Percentiles rank a stretch among this genome's conserved stretches.
Evolutionary conservation across 2,329 filamentous ascomycete species (phyloP).

Genomic region (Phyllosticta citribraziliensis): DNA sequence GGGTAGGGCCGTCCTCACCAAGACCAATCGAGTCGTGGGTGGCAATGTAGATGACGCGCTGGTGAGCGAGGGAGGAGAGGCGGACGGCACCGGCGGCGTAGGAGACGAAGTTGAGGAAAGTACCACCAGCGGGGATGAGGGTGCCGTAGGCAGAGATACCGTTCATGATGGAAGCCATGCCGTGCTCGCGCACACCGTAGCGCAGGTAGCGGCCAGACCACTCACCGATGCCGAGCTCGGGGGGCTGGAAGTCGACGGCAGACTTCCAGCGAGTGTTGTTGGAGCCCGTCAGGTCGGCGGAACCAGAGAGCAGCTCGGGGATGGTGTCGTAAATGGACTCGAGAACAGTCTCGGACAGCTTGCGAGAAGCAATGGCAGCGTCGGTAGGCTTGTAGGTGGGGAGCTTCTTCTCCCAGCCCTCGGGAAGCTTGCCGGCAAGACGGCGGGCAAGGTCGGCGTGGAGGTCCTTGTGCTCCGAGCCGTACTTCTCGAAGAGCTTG

Average conservation of each 20-base stretch:
- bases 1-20: conserved; percentile 53
- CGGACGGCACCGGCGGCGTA: conserved; percentile 50
- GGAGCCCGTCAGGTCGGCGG: conserved; percentile 93
- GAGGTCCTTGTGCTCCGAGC: conserved; percentile 64
- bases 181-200: conserved; percentile 88
- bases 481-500: conserved; percentile 81
- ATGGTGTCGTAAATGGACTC: conserved; percentile 73
- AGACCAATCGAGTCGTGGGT: conserved; percentile 53
- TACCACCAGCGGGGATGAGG: conserved; percentile 48
- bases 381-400: conserved; percentile 85
- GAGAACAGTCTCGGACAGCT: conserved; percentile 91
- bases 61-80: conserved; percentile 48
- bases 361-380: conserved; percentile 78
- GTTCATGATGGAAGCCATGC: conserved; percentile 88
- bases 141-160: conserved; percentile 86
- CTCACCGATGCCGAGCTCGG: conserved; percentile 73
- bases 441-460: conserved; percentile 74
- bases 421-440: conserved; percentile 71
- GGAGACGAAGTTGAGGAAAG: conserved; percentile 56
- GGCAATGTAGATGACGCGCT: conserved; percentile 50
- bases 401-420: conserved; percentile 92
- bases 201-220: conserved; percentile 86
- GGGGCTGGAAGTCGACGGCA: conserved; percentile 94
- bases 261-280: conserved; percentile 99
- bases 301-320: conserved; percentile 90